Evolutionary conservation across 1,284 basidiomycete species (phyloP).

Genomic region (Apiotrichum veenhuisii): DNA sequence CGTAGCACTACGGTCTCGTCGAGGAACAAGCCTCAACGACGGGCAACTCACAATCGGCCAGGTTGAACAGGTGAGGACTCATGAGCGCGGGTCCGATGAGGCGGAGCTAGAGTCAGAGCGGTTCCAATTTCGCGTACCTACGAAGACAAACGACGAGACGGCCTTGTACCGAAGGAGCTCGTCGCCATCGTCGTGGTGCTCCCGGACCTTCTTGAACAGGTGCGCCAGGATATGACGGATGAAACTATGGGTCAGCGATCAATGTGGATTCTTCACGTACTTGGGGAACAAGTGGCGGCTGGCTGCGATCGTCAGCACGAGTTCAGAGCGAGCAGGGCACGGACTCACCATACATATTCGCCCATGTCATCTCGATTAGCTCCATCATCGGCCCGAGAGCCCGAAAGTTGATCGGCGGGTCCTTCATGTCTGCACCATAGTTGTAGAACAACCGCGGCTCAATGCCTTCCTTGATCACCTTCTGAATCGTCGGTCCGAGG

Average conservation of each 20-base stretch:
- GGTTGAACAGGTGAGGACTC: slow-evolving; percentile 33
- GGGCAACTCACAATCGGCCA: slow-evolving; percentile 14
- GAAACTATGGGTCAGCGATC: slow-evolving; percentile 12
- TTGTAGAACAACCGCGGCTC: slow-evolving; percentile 10
- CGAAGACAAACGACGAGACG: slow-evolving; percentile 38
- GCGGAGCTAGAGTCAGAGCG: slow-evolving; percentile 23
- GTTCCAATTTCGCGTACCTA: not conserved
- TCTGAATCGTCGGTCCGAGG: slow-evolving; percentile 25
- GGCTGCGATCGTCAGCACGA: slow-evolving; percentile 7
- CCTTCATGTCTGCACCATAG: not conserved
- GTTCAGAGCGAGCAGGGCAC: not conserved
- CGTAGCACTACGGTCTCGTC: too few species aligned
- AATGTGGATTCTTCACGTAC: slow-evolving; percentile 8
- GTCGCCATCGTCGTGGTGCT: slow-evolving; percentile 22
- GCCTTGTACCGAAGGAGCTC: slow-evolving; percentile 30
- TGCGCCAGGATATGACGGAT: slow-evolving; percentile 26
- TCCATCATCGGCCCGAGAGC: slow-evolving; percentile 5
- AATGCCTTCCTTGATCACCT: slow-evolving; percentile 10
- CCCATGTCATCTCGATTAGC: slow-evolving; percentile 25
- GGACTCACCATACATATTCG: slow-evolving; percentile 24
- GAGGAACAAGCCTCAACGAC: not conserved
- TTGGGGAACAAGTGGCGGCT: slow-evolving; percentile 29
- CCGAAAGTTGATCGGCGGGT: slow-evolving; percentile 10
- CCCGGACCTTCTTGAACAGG: slow-evolving; percentile 25
- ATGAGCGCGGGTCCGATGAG: slow-evolving; percentile 37